Evolutionary conservation across 2,329 filamentous ascomycete genomes (phyloP).

Genomic region (Dendrostoma leiphaemia): DNA sequence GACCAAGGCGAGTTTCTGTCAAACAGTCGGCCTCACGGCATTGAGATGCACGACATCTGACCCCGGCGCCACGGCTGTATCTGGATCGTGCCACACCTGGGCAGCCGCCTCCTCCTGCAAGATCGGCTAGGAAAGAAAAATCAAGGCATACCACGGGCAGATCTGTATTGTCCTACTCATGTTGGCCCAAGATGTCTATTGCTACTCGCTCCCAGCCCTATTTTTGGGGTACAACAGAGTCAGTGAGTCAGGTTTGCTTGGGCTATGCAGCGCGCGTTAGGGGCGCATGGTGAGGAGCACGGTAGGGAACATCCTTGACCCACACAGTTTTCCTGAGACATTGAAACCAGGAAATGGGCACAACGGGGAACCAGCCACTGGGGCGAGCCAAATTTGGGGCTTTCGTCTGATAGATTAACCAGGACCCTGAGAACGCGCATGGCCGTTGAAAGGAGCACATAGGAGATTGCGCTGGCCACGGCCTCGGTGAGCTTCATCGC

Average conservation of each 20-base stretch:
- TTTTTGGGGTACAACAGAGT: neutral
- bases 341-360: slow-evolving; percentile 8
- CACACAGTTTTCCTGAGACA: slow-evolving; percentile 5
- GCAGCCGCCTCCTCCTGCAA: no score
- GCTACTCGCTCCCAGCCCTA: neutral
- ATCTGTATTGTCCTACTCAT: neutral
- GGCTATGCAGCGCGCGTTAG: neutral
- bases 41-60: neutral
- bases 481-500: neutral
- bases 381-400: neutral
- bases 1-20: neutral
- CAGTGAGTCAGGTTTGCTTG: neutral
- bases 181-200: neutral
- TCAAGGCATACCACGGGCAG: no score
- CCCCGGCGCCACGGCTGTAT: neutral
- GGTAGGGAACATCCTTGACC: slow-evolving; percentile 9
- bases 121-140: neutral
- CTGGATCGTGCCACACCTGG: neutral
- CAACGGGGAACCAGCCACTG: slow-evolving; percentile 7
- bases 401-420: slow-evolving; percentile 4
- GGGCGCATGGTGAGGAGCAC: neutral
- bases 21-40: neutral
- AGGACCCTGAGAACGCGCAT: neutral
- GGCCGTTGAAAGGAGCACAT: slow-evolving; percentile 2
- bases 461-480: neutral